phyloP scores from a whole-genome alignment of 2,329 filamentous ascomycete species.

The Bipolaris sorokiniana region DNA sequence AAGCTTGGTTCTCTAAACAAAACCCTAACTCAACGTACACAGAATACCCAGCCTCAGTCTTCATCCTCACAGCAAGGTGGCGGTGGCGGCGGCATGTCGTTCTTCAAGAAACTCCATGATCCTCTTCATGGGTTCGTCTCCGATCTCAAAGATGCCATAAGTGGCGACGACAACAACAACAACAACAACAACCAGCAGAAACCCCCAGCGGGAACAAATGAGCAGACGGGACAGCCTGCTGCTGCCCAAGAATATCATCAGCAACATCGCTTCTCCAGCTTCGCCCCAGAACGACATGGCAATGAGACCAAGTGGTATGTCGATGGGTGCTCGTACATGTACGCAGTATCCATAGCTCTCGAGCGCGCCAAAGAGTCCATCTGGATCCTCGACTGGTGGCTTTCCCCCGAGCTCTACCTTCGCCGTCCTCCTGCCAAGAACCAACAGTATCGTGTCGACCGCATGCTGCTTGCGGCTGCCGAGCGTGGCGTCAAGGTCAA shows the following conservation, averaged over 20 bases:
- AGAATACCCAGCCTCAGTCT: slow-evolving; percentile 33
- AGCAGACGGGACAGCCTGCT: slow-evolving; percentile 29
- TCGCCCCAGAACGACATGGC: slow-evolving; percentile 74
- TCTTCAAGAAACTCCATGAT: slow-evolving; percentile 62
- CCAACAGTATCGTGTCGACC: slow-evolving; percentile 82
- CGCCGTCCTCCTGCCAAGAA: slow-evolving; percentile 81
- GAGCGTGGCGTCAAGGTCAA: slow-evolving; percentile 83
- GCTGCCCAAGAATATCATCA: slow-evolving; percentile 49
- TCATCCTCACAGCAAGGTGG: slow-evolving; percentile 32
- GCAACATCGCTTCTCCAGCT: slow-evolving; percentile 64
- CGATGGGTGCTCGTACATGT: slow-evolving; percentile 71
- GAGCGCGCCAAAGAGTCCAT: slow-evolving; percentile 78
- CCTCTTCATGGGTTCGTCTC: slow-evolving; percentile 58
- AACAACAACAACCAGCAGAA: slow-evolving; percentile 51
- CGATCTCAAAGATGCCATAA: slow-evolving; percentile 58
- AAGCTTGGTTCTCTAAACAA: slow-evolving; percentile 1
- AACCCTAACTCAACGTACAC: slow-evolving; percentile 1
- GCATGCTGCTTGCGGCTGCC: slow-evolving; percentile 80
- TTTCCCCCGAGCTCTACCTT: slow-evolving; percentile 86
- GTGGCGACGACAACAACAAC: slow-evolving; percentile 49
- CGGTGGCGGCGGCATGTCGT: slow-evolving; percentile 48
- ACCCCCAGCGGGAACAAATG: slow-evolving; percentile 41
- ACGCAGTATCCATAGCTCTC: slow-evolving; percentile 79
- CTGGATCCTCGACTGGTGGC: slow-evolving; percentile 89
- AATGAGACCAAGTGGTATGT: slow-evolving; percentile 86